A percentile compares a stretch with the other conserved stretches of the same genome.
Conservation (phyloP, 2,329 filamentous ascomycete genomes). For the Diaporthe velutina region DNA sequence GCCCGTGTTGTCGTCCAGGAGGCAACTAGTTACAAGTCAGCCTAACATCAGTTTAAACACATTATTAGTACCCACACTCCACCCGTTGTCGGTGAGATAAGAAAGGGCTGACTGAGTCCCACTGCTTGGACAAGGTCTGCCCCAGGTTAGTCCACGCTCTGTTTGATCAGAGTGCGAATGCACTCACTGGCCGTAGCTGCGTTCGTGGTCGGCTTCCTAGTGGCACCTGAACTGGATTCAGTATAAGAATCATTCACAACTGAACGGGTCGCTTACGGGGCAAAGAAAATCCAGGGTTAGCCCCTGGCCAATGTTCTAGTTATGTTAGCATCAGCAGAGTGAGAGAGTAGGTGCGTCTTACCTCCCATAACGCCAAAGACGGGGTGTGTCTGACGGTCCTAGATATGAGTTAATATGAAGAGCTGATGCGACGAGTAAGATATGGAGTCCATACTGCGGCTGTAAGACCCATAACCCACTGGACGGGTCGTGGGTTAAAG, state of each 20-base stretch:
- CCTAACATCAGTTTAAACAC: too few relatives aligned
- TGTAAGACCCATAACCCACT: background rate
- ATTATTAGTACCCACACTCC: background rate
- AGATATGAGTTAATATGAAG: background rate
- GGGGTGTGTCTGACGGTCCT: background rate
- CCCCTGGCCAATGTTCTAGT: background rate
- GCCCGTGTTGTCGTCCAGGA: background rate
- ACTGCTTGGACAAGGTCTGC: background rate
- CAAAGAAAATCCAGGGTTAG: background rate
- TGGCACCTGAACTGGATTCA: background rate
- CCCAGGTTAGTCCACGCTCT: background rate
- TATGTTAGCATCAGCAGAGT: background rate
- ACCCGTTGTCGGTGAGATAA: background rate
- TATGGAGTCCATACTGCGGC: background rate
- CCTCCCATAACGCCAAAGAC: background rate
- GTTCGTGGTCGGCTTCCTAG: background rate
- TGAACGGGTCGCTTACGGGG: background rate
- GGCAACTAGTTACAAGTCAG: background rate
- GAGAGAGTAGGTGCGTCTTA: background rate
- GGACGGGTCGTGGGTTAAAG: background rate
- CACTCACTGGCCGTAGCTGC: background rate
- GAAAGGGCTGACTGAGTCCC: background rate
- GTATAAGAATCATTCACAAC: background rate
- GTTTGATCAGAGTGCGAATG: background rate
- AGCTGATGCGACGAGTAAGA: fast-evolving